Percentiles rank a stretch among this genome's conserved stretches.
Evolutionary conservation across 306 rosid species (phyloP).

Genomic region (Cicer yamashitae): DNA sequence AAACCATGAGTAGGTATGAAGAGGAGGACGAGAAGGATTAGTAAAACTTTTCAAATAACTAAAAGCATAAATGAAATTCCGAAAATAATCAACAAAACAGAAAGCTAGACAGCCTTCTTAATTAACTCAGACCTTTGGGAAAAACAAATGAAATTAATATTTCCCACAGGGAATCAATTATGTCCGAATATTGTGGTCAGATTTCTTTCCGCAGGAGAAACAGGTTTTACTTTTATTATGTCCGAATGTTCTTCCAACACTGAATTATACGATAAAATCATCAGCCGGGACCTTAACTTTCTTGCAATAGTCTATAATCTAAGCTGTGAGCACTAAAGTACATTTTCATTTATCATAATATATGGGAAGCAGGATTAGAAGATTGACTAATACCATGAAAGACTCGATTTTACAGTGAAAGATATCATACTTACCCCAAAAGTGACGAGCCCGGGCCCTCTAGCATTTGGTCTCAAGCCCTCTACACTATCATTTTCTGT

Average conservation of each 20-base stretch:
- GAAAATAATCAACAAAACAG: constrained; percentile 23
- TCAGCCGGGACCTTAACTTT: not conserved
- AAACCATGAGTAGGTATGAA: not conserved
- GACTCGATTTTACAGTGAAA: constrained; percentile 12
- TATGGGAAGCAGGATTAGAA: constrained; percentile 11
- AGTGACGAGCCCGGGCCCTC: constrained; percentile 99
- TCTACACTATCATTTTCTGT: constrained; percentile 97
- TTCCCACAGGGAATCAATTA: not conserved
- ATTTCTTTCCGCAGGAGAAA: not conserved
- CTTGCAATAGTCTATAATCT: constrained; percentile 8
- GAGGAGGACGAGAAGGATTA: not conserved
- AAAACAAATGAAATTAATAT: constrained; percentile 1
- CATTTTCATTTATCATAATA: constrained; percentile 8
- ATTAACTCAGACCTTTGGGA: not conserved
- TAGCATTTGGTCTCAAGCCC: constrained; percentile 99
- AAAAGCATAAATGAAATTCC: constrained; percentile 8
- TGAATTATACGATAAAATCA: constrained; percentile 5
- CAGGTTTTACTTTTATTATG: constrained; percentile 27
- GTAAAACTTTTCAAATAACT: constrained; percentile 2
- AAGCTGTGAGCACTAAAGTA: constrained; percentile 14
- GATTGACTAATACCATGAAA: constrained; percentile 36
- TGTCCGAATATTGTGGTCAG: constrained; percentile 14
- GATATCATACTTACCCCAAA: constrained; percentile 75
- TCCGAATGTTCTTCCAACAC: constrained; percentile 24
- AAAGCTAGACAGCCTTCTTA: not conserved